Evolutionary conservation across 768 basidiomycete species (phyloP).

Genomic region (Neoboletus brunneissimus): DNA sequence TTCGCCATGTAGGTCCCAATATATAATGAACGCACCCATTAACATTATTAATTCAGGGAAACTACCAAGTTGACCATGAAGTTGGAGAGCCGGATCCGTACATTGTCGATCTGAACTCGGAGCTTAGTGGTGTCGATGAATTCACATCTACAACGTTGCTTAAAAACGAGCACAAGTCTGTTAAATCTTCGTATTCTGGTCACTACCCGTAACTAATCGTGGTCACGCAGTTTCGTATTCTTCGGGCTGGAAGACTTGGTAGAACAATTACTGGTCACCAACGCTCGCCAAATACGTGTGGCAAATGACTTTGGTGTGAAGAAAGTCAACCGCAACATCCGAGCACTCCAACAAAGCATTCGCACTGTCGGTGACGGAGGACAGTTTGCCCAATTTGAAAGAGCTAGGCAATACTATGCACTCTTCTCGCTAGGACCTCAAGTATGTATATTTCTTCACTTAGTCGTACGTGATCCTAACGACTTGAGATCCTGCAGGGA

Average conservation of each 20-base stretch:
- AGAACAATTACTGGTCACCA: constrained; percentile 76
- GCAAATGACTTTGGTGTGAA: constrained; percentile 76
- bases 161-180: constrained; percentile 64
- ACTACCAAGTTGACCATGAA: constrained; percentile 79
- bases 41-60: constrained; percentile 53
- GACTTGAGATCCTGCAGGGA: constrained; percentile 43
- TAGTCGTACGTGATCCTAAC: not conserved
- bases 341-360: constrained; percentile 89
- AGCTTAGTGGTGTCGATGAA: constrained; percentile 75
- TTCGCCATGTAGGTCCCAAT: constrained; percentile 58
- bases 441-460: constrained; percentile 40
- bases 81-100: constrained; percentile 90
- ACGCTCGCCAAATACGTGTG: constrained; percentile 64
- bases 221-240: constrained; percentile 71
- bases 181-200: constrained; percentile 7
- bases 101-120: constrained; percentile 79
- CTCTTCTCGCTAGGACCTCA: constrained; percentile 73
- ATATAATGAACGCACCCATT: constrained; percentile 4
- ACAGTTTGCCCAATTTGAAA: constrained; percentile 66
- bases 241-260: constrained; percentile 81
- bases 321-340: constrained; percentile 85
- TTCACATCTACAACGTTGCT: constrained; percentile 61
- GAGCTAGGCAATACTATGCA: constrained; percentile 77
- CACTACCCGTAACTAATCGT: not conserved
- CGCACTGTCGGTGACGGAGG: constrained; percentile 67